A percentile compares a stretch with the other conserved stretches of the same genome.
phyloP scores from a whole-genome alignment of 306 rosid species.

The Dalbergia cochinchinensis region DNA sequence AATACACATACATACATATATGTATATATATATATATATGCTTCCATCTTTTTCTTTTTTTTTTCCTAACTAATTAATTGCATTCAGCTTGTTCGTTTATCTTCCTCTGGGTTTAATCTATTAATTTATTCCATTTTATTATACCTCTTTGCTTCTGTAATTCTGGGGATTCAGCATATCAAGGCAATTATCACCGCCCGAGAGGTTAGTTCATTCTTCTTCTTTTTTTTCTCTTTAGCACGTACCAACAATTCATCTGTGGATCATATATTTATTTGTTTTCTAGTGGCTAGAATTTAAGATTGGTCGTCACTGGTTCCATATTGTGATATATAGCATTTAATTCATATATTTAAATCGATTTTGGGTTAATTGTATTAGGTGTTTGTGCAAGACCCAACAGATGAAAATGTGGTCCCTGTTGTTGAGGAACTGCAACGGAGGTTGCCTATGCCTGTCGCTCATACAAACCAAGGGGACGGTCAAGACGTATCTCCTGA shows the following conservation, averaged over 20 bases:
- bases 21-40: too few species aligned
- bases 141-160: not conserved
- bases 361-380: constrained; percentile 40
- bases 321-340: not conserved
- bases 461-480: constrained; percentile 40
- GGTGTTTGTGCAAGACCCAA: constrained; percentile 90
- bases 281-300: too few species aligned
- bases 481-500: constrained; percentile 51
- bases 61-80: too few species aligned
- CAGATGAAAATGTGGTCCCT: constrained; percentile 81
- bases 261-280: too few species aligned
- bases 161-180: constrained; percentile 71
- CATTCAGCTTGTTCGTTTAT: too few species aligned
- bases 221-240: not conserved
- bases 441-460: constrained; percentile 65
- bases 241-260: too few species aligned
- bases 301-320: not conserved
- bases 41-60: too few species aligned
- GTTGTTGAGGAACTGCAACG: constrained; percentile 91
- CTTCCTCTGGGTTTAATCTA: too few species aligned
- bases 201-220: constrained; percentile 65
- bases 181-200: constrained; percentile 96
- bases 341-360: constrained; percentile 1
- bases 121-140: not conserved
- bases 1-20: too few species aligned